Conservation (phyloP, 441 rosid species). For the Capsella rubella region DNA sequence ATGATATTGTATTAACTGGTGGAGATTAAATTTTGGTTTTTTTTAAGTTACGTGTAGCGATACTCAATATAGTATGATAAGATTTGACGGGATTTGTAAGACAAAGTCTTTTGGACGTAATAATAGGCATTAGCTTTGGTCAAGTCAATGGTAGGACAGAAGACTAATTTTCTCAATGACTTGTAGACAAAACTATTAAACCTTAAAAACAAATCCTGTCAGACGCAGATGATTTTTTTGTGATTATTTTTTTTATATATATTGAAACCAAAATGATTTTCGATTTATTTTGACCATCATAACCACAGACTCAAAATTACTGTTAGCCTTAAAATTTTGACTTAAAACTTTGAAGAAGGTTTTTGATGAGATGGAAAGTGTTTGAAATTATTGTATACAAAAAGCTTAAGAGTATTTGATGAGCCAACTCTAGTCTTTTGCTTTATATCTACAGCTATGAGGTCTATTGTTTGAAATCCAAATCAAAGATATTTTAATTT, state of each 20-base stretch:
- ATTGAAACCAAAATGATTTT: too few species aligned
- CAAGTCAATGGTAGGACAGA: slow-evolving; percentile 25
- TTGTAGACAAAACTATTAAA: background rate
- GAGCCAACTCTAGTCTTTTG: slow-evolving; percentile 16
- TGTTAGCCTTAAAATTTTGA: background rate
- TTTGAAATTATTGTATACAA: slow-evolving; percentile 1
- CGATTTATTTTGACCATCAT: background rate
- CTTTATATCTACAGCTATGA: slow-evolving; percentile 44
- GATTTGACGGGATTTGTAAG: slow-evolving; percentile 6
- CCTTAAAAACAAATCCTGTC: slow-evolving; percentile 1
- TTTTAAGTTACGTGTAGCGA: too few species aligned
- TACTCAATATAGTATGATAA: too few species aligned
- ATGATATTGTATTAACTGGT: too few species aligned
- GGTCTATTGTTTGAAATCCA: slow-evolving; percentile 35
- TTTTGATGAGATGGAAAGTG: slow-evolving; percentile 22
- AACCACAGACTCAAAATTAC: slow-evolving; percentile 2
- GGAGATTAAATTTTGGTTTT: too few species aligned
- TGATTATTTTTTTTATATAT: too few species aligned
- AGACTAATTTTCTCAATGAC: slow-evolving; percentile 21
- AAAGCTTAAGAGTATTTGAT: slow-evolving; percentile 15
- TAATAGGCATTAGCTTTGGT: slow-evolving; percentile 1
- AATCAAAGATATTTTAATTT: slow-evolving; percentile 26
- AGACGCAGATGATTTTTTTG: background rate
- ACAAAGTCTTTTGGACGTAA: slow-evolving; percentile 16
- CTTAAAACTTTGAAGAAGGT: background rate